Base-by-base conservation (phyloP, 352 stramenopile species). In the Phytophthora podocarpi region DNA sequence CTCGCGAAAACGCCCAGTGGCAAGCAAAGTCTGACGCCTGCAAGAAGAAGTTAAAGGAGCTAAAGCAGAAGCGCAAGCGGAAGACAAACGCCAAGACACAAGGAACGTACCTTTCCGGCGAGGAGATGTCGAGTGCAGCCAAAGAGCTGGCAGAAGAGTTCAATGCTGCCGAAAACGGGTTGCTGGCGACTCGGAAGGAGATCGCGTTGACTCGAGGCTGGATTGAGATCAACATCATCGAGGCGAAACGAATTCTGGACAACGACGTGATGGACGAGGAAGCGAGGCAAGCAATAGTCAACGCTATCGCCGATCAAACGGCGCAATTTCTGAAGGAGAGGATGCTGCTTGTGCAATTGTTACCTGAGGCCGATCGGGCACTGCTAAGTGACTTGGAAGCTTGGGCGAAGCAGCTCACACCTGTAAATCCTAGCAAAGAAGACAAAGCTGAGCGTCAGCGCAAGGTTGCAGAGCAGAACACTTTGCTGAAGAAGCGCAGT, bases 141-240 rank as follows among this genome's bases (percentile, higher is more conserved):
- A 80, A 85, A 46, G 48, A 74, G 7, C 67, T 91, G 21, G 82
- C 82, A 0, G 79, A 89, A 21, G 66, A 69, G 15, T 89, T 87
- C 56, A 76, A 82, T 23, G 67, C 61, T 0, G 71, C 82, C 2
- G 79, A 88, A 16, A 67, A 43, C 0, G 79, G 77, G 5, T 45
- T 80, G 20, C 3, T 74, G 15, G 42, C 54, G 3, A 76, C 75
- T 9, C 54, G 67, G 23, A 68, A 82, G 41, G 59, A 76, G 8
- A 68, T 79, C 10, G 54, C 63, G 15, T 63, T 89, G 26, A 72
- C 81, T 26, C 70, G 64, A 49, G 72, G 76, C 24, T 77, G 72
- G 75, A 46, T 87, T 5, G 61, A 76, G 27, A 56, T 86, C 24
- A 64, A 80, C 24, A 52, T 90, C 12, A 11, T 37, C 1, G 79